Evolutionary conservation across 1,284 basidiomycete species (phyloP).

Genomic region (Golubevia pallescens): DNA sequence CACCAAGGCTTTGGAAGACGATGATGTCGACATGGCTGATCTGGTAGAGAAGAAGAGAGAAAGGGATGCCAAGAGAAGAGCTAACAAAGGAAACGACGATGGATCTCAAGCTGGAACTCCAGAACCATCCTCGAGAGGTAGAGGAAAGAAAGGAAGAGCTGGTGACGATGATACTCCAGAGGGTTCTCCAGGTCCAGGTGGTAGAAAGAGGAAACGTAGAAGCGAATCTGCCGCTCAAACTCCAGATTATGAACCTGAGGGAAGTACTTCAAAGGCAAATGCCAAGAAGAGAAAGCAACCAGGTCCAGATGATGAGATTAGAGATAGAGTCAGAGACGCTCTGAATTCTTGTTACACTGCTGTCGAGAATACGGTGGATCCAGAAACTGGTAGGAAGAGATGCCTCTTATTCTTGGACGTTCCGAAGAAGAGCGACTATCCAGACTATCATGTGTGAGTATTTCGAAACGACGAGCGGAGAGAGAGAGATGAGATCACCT

Average conservation of each 20-base stretch:
- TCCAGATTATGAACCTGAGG: neutral
- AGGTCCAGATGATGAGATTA: conserved; percentile 28
- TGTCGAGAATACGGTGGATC: conserved; percentile 37
- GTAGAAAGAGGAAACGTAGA: conserved; percentile 47
- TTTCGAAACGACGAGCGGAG: neutral
- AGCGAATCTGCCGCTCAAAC: conserved; percentile 9
- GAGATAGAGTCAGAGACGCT: conserved; percentile 43
- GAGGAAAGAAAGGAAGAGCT: conserved; percentile 13
- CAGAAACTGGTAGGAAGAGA: conserved; percentile 48
- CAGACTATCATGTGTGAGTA: conserved; percentile 52
- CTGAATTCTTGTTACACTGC: conserved; percentile 52
- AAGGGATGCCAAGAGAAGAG: conserved; percentile 53
- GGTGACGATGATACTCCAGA: conserved; percentile 30
- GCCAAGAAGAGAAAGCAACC: conserved; percentile 44
- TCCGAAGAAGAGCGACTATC: conserved; percentile 54
- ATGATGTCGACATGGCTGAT: conserved; percentile 55
- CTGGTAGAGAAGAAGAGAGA: conserved; percentile 61
- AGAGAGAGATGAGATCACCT: neutral
- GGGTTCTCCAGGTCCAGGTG: conserved; percentile 32
- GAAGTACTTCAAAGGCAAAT: neutral
- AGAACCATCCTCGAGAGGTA: conserved; percentile 25
- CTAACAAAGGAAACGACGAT: conserved; percentile 22
- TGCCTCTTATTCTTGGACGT: conserved; percentile 51
- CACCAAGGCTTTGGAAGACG: conserved; percentile 56
- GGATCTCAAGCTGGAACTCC: conserved; percentile 32